Base-by-base conservation (phyloP, 2,329 filamentous ascomycete genomes). In the Venturia oleaginea region DNA sequence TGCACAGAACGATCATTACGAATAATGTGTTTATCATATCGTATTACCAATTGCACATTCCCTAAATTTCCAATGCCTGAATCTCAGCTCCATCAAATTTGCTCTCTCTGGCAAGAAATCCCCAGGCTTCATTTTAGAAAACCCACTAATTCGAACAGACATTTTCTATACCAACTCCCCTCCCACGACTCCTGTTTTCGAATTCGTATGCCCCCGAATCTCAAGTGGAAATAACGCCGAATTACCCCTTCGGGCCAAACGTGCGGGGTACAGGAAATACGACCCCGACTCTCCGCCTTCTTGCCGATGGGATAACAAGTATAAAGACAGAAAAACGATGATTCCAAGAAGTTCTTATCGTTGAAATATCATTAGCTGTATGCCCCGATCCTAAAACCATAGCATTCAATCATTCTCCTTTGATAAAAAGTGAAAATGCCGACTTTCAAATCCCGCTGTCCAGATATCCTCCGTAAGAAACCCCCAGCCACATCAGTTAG, bases 381-480 rank as follows among this genome's bases (percentile, higher is more conserved):
- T 40, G 10, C 13, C 13, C 13, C 38, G 4, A 15, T 15, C 38
- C 13, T 15, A 40, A 40, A 40, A 40, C 13, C 38, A 40, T 17
- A 15, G 13, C 38, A 13, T 40, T 15, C 11, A 15, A 13, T 40
- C 11, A 40, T 15, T 40, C 13, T 37, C 5, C 34, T 37, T 37
- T 37, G 13, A 13, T 13, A 46, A 46, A 22, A 19, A 22, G 42
- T 46, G 10, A 63, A 55, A 8, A 63, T 63, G 62, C 62, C 62
- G 37, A 63, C 40, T 2, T 63, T 63, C 48, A 63, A 57, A 27
- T 63, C 62, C 1, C 15, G 30, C 11, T 63, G 62, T 42, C 40
- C 62, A 24, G 62, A 63, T 40, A 63, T 63, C 4, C 19, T 63
- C 1, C 37, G 62, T 63, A 42, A n/a, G 62, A 24, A n/a, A 19